Conservation (phyloP, 352 stramenopile genomes). For the Globisporangium paddicum region DNA sequence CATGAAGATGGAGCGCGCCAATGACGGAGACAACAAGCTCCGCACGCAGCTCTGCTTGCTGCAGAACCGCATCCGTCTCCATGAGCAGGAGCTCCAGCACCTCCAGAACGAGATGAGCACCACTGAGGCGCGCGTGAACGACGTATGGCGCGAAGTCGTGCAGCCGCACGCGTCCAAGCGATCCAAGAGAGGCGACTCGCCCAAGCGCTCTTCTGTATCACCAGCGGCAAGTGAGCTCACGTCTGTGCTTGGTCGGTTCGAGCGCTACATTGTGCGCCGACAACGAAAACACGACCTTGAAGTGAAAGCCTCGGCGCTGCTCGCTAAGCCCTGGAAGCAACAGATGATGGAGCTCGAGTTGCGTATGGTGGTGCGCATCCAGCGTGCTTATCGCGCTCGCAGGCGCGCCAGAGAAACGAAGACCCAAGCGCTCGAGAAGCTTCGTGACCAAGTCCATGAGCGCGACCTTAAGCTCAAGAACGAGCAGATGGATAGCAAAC, state of each 20-base stretch:
- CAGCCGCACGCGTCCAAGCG: background rate
- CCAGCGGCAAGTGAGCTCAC: slow-evolving; percentile 25
- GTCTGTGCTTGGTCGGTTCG: slow-evolving; percentile 61
- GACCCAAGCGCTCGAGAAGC: slow-evolving; percentile 37
- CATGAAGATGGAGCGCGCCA: slow-evolving; percentile 50
- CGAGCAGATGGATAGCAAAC: slow-evolving; percentile 50
- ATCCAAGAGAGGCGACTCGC: background rate
- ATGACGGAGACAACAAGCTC: slow-evolving; percentile 36
- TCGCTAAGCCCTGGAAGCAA: slow-evolving; percentile 60
- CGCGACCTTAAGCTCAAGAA: slow-evolving; percentile 45
- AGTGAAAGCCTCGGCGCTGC: slow-evolving; percentile 41
- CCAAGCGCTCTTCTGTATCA: background rate
- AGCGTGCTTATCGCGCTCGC: slow-evolving; percentile 59
- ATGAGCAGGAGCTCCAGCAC: slow-evolving; percentile 60
- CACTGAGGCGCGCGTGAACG: slow-evolving; percentile 44
- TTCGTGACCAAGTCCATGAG: slow-evolving; percentile 44
- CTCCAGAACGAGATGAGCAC: slow-evolving; percentile 46
- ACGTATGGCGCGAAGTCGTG: slow-evolving; percentile 56
- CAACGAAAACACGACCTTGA: slow-evolving; percentile 55
- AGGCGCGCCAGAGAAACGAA: slow-evolving; percentile 33
- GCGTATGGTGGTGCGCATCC: slow-evolving; percentile 68
- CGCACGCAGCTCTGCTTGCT: slow-evolving; percentile 52
- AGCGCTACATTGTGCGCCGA: slow-evolving; percentile 41
- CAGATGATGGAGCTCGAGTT: slow-evolving; percentile 66
- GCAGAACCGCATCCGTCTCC: slow-evolving; percentile 47